A percentile compares a stretch with the other conserved stretches of the same genome.
Conservation (phyloP, 495 filamentous ascomycete genomes). For the Podospora conica region DNA sequence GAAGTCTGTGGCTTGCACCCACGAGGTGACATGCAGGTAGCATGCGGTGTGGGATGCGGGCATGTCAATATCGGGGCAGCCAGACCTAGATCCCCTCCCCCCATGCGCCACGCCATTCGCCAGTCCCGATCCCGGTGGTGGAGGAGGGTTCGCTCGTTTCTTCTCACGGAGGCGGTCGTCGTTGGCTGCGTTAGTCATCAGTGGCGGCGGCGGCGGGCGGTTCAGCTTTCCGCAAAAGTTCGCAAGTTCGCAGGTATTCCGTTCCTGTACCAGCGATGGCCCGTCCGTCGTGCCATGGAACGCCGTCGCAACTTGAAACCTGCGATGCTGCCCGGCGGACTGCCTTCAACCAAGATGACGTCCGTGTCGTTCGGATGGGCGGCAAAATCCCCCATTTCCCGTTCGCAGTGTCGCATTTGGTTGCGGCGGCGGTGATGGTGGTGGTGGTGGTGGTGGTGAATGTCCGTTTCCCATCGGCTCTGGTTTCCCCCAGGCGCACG, state of each 20-base stretch:
- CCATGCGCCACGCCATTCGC: not conserved
- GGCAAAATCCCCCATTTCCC: not conserved
- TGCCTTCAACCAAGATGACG: not conserved
- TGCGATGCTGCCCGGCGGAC: not conserved
- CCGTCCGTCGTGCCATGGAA: not conserved
- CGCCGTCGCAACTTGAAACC: not conserved
- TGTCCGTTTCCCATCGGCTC: not conserved
- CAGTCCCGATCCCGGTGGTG: no score
- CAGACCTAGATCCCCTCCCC: not conserved
- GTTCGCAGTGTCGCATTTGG: no score
- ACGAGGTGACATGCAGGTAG: not conserved
- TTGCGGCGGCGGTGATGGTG: no score
- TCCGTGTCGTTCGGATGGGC: not conserved
- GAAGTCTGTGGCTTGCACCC: not conserved
- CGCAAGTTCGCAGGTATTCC: not conserved
- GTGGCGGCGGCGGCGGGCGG: not conserved
- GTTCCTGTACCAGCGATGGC: not conserved
- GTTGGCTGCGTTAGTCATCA: not conserved
- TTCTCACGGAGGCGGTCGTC: not conserved
- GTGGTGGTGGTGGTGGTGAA: no score
- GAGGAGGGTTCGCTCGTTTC: no score
- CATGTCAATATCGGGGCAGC: not conserved
- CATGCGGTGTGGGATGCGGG: not conserved
- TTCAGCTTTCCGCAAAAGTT: not conserved
- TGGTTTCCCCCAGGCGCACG: not conserved